Evolutionary conservation across 2,329 filamentous ascomycete genomes (phyloP).

Genomic region (Aspergillus sp.): DNA sequence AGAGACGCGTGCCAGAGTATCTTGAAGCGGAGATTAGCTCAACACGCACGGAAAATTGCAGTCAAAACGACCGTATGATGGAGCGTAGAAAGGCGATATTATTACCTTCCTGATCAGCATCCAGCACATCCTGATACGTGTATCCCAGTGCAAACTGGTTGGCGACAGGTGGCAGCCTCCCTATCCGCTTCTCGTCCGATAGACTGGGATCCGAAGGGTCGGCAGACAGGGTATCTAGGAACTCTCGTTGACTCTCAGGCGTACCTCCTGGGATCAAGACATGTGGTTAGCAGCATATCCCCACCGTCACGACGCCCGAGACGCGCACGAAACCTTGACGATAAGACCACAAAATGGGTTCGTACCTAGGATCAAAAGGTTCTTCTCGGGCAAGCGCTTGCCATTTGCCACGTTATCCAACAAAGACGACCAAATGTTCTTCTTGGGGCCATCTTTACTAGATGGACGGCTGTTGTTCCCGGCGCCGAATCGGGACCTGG

Average conservation of each 20-base stretch:
- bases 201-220: conserved; percentile 41
- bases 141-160: conserved; percentile 92
- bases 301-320: conserved; percentile 1
- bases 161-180: conserved; percentile 72
- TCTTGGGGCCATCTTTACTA: conserved; percentile 66
- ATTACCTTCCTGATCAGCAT: conserved; percentile 86
- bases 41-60: not conserved
- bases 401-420: conserved; percentile 85
- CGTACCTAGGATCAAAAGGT: conserved; percentile 78
- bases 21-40: conserved; percentile 42
- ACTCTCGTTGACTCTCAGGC: conserved; percentile 78
- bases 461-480: conserved; percentile 39
- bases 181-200: conserved; percentile 46
- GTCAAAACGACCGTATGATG: conserved; percentile 12
- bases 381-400: conserved; percentile 88
- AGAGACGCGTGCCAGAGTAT: conserved; percentile 85
- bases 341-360: conserved; percentile 10
- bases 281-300: conserved; percentile 14
- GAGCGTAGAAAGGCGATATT: not conserved
- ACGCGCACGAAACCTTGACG: conserved; percentile 1
- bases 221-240: conserved; percentile 61
- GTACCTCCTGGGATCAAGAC: conserved; percentile 62
- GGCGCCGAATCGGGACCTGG: conserved; percentile 28
- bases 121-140: conserved; percentile 90
- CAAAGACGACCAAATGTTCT: conserved; percentile 93